These are phyloP conservation scores for Gaeumannomyces sp. DNA, from an alignment of 2,329 filamentous ascomycete species.

Conservation along the genomic window DNA sequence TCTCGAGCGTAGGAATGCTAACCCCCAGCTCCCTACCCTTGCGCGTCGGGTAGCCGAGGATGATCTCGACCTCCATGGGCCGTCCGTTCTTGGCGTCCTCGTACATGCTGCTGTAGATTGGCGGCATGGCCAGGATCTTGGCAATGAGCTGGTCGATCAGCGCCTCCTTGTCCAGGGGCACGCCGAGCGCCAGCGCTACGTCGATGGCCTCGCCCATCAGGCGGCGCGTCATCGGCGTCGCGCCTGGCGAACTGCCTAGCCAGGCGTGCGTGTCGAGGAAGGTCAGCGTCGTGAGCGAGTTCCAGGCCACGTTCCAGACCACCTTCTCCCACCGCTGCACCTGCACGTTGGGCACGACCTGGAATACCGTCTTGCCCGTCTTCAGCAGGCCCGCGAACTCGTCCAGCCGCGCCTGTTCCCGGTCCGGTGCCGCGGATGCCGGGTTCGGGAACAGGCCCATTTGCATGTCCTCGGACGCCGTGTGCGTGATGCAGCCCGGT, in stretches of 20 bases:
- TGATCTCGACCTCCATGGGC: slow-evolving; percentile 57
- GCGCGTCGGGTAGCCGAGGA: slow-evolving; percentile 53
- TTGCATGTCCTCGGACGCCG: slow-evolving; percentile 46
- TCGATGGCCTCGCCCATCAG: slow-evolving; percentile 47
- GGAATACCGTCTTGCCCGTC: slow-evolving; percentile 36
- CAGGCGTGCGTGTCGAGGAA: slow-evolving; percentile 46
- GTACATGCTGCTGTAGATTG: slow-evolving; percentile 47
- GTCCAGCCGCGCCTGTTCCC: slow-evolving; percentile 32
- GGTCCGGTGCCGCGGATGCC: slow-evolving; percentile 14
- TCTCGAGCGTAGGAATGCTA: slow-evolving; percentile 44
- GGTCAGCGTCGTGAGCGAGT: slow-evolving; percentile 52
- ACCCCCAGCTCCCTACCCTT: slow-evolving; percentile 48
- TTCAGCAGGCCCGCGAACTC: slow-evolving; percentile 34
- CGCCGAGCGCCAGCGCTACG: slow-evolving; percentile 48
- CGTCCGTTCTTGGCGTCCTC: slow-evolving; percentile 50
- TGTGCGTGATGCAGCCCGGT: slow-evolving; percentile 44
- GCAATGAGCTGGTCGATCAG: slow-evolving; percentile 40
- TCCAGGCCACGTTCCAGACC: slow-evolving; percentile 55
- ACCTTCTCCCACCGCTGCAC: slow-evolving; percentile 54
- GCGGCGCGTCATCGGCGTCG: slow-evolving; percentile 43
- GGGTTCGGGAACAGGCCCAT: slow-evolving; percentile 45
- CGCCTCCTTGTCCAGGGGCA: slow-evolving; percentile 35
- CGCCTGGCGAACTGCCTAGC: slow-evolving; percentile 35
- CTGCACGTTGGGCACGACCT: slow-evolving; percentile 49
- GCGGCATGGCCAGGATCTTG: slow-evolving; percentile 38